Conservation (phyloP, 495 filamentous ascomycete species). For the Cenococcum geophilum region DNA sequence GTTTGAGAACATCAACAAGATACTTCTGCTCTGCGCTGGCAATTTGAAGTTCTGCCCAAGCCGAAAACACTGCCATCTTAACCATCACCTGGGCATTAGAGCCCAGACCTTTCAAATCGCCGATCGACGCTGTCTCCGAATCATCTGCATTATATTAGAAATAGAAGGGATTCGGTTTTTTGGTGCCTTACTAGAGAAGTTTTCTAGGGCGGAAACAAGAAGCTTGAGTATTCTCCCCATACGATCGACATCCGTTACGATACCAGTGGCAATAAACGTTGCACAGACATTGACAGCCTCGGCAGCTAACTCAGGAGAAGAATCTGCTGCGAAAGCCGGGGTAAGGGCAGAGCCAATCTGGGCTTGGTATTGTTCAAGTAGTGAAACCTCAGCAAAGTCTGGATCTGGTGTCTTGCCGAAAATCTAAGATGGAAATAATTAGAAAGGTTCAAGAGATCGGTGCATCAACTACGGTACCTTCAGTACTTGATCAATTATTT, state of each 20-base stretch:
- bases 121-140: slow-evolving; percentile 78
- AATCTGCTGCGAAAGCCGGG: slow-evolving; percentile 91
- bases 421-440: slow-evolving; percentile 48
- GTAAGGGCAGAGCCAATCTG: slow-evolving; percentile 96
- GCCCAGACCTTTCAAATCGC: slow-evolving; percentile 86
- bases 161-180: not conserved
- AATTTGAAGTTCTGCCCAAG: slow-evolving; percentile 97
- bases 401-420: slow-evolving; percentile 95
- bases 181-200: slow-evolving; percentile 60
- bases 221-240: slow-evolving; percentile 97
- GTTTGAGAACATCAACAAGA: slow-evolving; percentile 79
- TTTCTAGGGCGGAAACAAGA: slow-evolving; percentile 83
- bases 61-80: slow-evolving; percentile 92
- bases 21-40: slow-evolving; percentile 91
- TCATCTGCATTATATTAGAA: slow-evolving; percentile 41
- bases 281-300: slow-evolving; percentile 98
- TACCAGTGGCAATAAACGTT: slow-evolving; percentile 91
- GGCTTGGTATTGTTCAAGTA: slow-evolving; percentile 96
- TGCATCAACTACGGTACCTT: slow-evolving; percentile 44
- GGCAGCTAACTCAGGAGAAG: slow-evolving; percentile 88
- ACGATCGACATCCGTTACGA: slow-evolving; percentile 93
- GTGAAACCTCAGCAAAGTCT: slow-evolving; percentile 88
- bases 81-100: slow-evolving; percentile 98
- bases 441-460: slow-evolving; percentile 8
- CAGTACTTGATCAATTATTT: slow-evolving; percentile 86